These are phyloP conservation scores for Candida nanaspora DNA, from an alignment of 805 yeast species.

Conservation along the genomic window DNA sequence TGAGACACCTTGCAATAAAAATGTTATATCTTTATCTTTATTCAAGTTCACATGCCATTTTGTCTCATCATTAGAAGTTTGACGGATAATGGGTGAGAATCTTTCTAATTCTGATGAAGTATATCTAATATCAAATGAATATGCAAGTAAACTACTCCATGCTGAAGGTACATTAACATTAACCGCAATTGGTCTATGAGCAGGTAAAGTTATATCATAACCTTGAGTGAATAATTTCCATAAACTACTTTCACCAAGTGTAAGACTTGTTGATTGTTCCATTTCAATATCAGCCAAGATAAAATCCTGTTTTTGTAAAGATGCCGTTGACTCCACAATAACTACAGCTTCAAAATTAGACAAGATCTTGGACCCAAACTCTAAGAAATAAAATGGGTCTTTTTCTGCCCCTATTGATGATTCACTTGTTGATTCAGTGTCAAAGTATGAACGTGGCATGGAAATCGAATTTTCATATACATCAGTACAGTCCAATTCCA, in stretches of 20 bases:
- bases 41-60: constrained; percentile 66
- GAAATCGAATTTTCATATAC: constrained; percentile 26
- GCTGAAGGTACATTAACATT: constrained; percentile 47
- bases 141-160: constrained; percentile 57
- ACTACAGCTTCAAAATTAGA: constrained; percentile 42
- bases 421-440: constrained; percentile 32
- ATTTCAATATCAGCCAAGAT: constrained; percentile 30
- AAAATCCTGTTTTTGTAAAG: constrained; percentile 21
- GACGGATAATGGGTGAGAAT: constrained; percentile 63
- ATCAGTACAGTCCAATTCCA: constrained; percentile 41
- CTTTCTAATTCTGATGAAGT: constrained; percentile 18
- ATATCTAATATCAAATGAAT: constrained; percentile 27
- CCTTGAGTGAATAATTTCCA: constrained; percentile 32
- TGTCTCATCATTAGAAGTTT: constrained; percentile 60
- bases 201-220: constrained; percentile 34
- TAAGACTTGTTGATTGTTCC: constrained; percentile 14
- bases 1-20: constrained; percentile 55
- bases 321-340: constrained; percentile 29
- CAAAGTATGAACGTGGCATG: constrained; percentile 45
- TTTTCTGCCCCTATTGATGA: constrained; percentile 49
- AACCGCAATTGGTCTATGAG: constrained; percentile 35
- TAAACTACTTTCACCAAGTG: constrained; percentile 25
- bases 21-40: constrained; percentile 29
- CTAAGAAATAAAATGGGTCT: constrained; percentile 42
- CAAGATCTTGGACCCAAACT: constrained; percentile 32